Conservation (phyloP, 208 protist genomes). For the Phytomonas francai region DNA sequence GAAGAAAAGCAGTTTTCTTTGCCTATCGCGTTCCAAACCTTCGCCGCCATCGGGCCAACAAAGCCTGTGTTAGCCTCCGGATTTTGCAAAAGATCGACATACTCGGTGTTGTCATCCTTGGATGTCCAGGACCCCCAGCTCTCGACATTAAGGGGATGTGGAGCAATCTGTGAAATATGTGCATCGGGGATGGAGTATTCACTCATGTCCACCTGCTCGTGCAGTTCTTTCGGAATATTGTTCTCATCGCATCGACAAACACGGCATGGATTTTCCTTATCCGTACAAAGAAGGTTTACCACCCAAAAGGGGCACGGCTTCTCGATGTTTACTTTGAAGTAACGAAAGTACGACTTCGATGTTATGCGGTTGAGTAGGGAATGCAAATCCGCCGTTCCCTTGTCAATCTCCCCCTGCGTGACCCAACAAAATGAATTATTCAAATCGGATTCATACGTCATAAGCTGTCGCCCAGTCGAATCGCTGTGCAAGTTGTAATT, state of each 20-base stretch:
- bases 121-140: constrained; percentile 41
- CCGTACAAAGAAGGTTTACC: constrained; percentile 67
- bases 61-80: constrained; percentile 87
- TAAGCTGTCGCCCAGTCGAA: background rate
- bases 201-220: constrained; percentile 64
- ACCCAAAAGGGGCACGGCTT: constrained; percentile 84
- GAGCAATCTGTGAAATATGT: constrained; percentile 17
- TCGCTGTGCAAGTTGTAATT: background rate
- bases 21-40: constrained; percentile 84
- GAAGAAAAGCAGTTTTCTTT: constrained; percentile 68
- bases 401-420: constrained; percentile 35
- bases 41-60: constrained; percentile 51
- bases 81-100: constrained; percentile 79
- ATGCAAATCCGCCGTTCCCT: constrained; percentile 29
- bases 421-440: constrained; percentile 60
- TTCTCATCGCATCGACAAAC: constrained; percentile 79
- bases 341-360: constrained; percentile 72
- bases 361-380: constrained; percentile 68
- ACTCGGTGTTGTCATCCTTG: constrained; percentile 35
- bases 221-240: constrained; percentile 55
- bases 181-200: constrained; percentile 36
- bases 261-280: constrained; percentile 62
- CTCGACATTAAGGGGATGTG: constrained; percentile 36
- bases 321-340: constrained; percentile 82
- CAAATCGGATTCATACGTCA: constrained; percentile 11